Percentiles rank a stretch among this genome's conserved stretches.
These are phyloP conservation scores for Bipolaris bicolor DNA, from an alignment of 2,329 filamentous ascomycete species.

Conservation along the genomic window DNA sequence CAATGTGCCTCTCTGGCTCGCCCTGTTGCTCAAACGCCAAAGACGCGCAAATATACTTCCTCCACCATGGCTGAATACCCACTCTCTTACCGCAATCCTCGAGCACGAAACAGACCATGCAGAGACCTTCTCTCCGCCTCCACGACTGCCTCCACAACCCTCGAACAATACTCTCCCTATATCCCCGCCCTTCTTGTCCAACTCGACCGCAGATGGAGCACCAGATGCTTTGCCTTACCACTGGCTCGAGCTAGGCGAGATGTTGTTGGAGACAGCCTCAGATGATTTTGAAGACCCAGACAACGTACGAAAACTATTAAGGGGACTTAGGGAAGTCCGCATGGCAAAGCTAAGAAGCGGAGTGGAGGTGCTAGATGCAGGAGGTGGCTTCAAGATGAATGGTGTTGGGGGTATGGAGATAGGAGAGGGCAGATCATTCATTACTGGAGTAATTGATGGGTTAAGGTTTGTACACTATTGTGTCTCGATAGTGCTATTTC, in stretches of 20 bases:
- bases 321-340: conserved; percentile 84
- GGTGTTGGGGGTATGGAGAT: conserved; percentile 95
- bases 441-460: conserved; percentile 85
- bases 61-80: conserved; percentile 83
- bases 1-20: conserved; percentile 89
- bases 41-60: conserved; percentile 90
- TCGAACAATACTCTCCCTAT: conserved; percentile 47
- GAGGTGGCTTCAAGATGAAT: conserved; percentile 73
- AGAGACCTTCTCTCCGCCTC: conserved; percentile 75
- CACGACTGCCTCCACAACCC: conserved; percentile 68
- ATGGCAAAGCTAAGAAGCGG: conserved; percentile 86
- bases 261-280: conserved; percentile 80
- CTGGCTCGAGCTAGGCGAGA: conserved; percentile 90
- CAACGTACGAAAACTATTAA: conserved; percentile 73
- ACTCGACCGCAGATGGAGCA: conserved; percentile 72
- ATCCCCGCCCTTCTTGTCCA: conserved; percentile 76
- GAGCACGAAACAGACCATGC: conserved; percentile 78
- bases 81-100: conserved; percentile 78
- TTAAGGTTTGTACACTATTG: conserved; percentile 58
- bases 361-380: conserved; percentile 72
- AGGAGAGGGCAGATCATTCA: conserved; percentile 82
- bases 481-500: background rate
- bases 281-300: conserved; percentile 81
- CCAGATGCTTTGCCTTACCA: conserved; percentile 83
- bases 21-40: conserved; percentile 92